A percentile compares a stretch with the other conserved stretches of the same genome.
phyloP scores from a whole-genome alignment of 176 grass and related monocot genomes.

The Oryza meridionalis region DNA sequence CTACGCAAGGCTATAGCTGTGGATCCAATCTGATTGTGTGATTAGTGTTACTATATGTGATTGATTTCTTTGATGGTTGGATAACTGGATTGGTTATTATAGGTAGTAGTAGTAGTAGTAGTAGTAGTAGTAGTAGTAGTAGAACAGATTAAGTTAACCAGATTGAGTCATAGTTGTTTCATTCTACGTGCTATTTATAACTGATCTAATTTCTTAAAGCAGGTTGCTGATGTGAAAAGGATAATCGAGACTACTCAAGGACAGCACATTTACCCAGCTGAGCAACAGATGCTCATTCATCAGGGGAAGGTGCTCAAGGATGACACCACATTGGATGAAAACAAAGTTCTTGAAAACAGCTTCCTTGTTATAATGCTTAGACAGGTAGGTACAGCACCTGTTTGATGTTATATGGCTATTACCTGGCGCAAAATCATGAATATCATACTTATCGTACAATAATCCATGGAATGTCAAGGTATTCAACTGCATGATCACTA shows the following conservation, averaged over 20 bases:
- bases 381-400: constrained; percentile 49
- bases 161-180: neutral
- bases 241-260: constrained; percentile 68
- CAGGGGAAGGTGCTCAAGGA: constrained; percentile 79
- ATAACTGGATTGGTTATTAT: no score
- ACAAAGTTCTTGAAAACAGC: constrained; percentile 72
- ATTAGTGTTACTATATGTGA: no score
- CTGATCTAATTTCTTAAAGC: constrained; percentile 36
- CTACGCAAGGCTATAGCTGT: no score
- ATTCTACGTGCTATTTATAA: neutral
- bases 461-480: constrained; percentile 2
- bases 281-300: constrained; percentile 87
- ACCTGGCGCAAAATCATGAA: neutral
- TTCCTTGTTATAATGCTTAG: constrained; percentile 91
- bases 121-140: no score
- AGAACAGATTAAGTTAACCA: no score
- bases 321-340: constrained; percentile 73
- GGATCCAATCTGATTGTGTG: no score
- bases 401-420: constrained; percentile 39
- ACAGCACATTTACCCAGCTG: constrained; percentile 69
- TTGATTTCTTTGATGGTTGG: no score
- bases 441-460: neutral
- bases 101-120: no score
- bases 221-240: constrained; percentile 80
- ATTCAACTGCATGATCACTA: neutral